phyloP scores from a whole-genome alignment of 129 eudicot genomes.

The carrot (Daucus carota) region DH1_v3.0 NC_030381.2:19775501-19776000 shows the following conservation, averaged over 20 bases:
- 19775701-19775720: constrained; percentile 46
- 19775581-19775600: constrained; percentile 7
- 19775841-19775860: constrained; percentile 60
- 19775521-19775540: constrained; percentile 17
- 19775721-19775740: constrained; percentile 44
- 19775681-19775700: constrained; percentile 42
- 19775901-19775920: constrained; percentile 53
- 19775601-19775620: neutral
- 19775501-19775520: constrained; percentile 5
- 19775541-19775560: constrained; percentile 20
- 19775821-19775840: constrained; percentile 50
- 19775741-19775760: constrained; percentile 22
- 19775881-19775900: constrained; percentile 41
- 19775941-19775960: constrained; percentile 68
- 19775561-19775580: constrained; percentile 14
- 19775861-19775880: constrained; percentile 44
- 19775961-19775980: constrained; percentile 49
- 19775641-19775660: constrained; percentile 2
- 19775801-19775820: constrained; percentile 42
- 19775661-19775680: constrained; percentile 42
- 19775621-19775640: constrained; percentile 19
- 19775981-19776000: constrained; percentile 37
- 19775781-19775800: constrained; percentile 20
- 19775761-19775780: constrained; percentile 30
- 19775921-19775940: constrained; percentile 73